These are phyloP conservation scores for Macrotyloma uniflorum DNA, from an alignment of 306 rosid genomes.

Conservation along the genomic window DNA sequence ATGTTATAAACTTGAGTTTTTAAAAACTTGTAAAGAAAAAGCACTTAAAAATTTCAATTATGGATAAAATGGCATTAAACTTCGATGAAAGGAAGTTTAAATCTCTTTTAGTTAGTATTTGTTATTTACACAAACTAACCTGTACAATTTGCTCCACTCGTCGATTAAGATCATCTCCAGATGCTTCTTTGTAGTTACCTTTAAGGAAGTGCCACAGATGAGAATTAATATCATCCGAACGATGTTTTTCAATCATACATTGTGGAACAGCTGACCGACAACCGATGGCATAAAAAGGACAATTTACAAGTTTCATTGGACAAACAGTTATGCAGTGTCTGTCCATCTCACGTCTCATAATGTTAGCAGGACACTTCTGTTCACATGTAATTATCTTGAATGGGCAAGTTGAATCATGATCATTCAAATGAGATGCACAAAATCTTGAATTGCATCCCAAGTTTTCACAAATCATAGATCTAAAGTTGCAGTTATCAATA, in stretches of 20 bases:
- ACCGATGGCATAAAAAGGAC: conserved; percentile 79
- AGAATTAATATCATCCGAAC: conserved; percentile 50
- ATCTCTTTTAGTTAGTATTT: not conserved
- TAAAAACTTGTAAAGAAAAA: no score
- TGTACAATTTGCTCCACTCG: conserved; percentile 61
- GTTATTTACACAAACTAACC: conserved; percentile 45
- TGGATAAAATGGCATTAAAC: not conserved
- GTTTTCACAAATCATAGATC: conserved; percentile 56
- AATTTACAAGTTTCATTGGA: conserved; percentile 85
- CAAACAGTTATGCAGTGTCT: conserved; percentile 85
- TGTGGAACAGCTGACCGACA: conserved; percentile 67
- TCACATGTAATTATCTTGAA: conserved; percentile 82
- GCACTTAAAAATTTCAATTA: not conserved
- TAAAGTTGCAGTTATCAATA: conserved; percentile 53
- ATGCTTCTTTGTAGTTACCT: conserved; percentile 60
- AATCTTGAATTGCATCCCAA: conserved; percentile 71
- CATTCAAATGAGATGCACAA: conserved; percentile 55
- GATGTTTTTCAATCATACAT: conserved; percentile 59
- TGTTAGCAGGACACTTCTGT: conserved; percentile 61
- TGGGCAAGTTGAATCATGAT: conserved; percentile 79
- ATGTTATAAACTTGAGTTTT: no score
- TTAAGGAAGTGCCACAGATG: conserved; percentile 66
- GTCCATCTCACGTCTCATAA: conserved; percentile 92
- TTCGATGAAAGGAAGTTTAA: not conserved
- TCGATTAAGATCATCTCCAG: conserved; percentile 52